Conservation (phyloP, 495 filamentous ascomycete species). For the Trichoderma virens region DNA sequence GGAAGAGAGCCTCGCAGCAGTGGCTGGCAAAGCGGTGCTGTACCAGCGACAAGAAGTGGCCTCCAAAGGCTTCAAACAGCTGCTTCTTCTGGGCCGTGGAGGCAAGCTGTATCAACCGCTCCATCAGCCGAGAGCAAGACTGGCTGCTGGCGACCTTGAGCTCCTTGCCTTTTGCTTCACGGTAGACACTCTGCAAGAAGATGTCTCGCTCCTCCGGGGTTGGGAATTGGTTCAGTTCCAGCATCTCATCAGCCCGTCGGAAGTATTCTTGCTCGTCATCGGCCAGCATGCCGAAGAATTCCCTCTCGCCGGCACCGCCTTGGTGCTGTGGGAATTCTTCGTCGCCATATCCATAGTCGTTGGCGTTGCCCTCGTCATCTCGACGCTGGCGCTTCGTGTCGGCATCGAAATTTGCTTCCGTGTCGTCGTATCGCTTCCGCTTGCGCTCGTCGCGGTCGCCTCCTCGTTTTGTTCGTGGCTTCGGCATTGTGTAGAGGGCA, state of each 20-base stretch:
- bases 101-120: constrained; percentile 78
- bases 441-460: constrained; percentile 33
- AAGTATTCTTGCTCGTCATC: constrained; percentile 94
- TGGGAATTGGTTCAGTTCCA: constrained; percentile 80
- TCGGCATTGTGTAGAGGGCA: constrained; percentile 2
- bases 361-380: constrained; percentile 17
- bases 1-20: constrained; percentile 90
- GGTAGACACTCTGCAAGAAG: constrained; percentile 79
- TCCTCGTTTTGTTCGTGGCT: constrained; percentile 17
- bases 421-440: constrained; percentile 22
- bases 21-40: constrained; percentile 95
- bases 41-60: constrained; percentile 82
- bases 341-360: constrained; percentile 17
- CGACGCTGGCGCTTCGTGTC: constrained; percentile 31
- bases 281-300: constrained; percentile 86
- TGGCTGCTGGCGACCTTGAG: constrained; percentile 93
- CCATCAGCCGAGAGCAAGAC: constrained; percentile 87
- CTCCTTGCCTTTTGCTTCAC: constrained; percentile 83
- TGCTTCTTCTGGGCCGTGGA: constrained; percentile 72
- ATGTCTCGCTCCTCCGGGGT: constrained; percentile 66
- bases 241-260: constrained; percentile 73
- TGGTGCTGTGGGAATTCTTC: constrained; percentile 13
- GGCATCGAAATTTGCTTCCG: constrained; percentile 19
- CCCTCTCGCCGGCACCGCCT: constrained; percentile 30
- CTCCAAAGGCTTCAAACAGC: constrained; percentile 73